Evolutionary conservation across 225 moss, liverwort and hornwort genomes (phyloP), one percentile per base, ranked within the genome.

Genomic region (Lunularia cruciata): DNA sequence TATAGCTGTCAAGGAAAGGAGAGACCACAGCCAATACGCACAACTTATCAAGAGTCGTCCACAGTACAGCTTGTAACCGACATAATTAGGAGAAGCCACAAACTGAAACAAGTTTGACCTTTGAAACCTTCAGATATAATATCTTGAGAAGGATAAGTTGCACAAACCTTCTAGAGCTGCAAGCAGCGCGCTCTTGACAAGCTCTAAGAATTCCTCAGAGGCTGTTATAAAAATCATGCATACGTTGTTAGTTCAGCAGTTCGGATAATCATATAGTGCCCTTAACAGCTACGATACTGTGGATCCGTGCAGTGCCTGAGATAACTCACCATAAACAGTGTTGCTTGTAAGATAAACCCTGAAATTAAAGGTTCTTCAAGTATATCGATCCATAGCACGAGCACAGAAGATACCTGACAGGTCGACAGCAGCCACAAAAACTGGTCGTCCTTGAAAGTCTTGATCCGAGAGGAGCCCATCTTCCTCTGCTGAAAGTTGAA

Each of bases 141-240:
- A n/a, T n/a, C n/a, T n/a, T n/a, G n/a, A n/a, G n/a, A n/a, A n/a
- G n/a, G n/a, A n/a, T 26, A 26, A 13, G 39, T n/a, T n/a, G 46
- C 13, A 67, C 67, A 38, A 83, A 98, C 93, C 98, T 98, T 98
- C 98, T 40, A 98, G 84, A 20, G 98, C 98, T 65, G 98, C 98
- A 74, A 98, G 93, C 35, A 98, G 93, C 34, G 98, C 88, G 77
- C 93, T 98, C 79, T 93, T 98, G 72, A 98, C 89, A 33, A 98
- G 85, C 84, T 98, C 98, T 78, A 98, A 60, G 82, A 98, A 98
- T 69, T 98, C 98, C 74, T 93, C 98, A 54, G 98, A 98, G 59
- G 98, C 98, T 98, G 81, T 58, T 10, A n/a, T n/a, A 0, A 36
- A 37, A 15, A 32, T 46, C 18, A 30, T 8, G 13, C 28, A 46